Base-by-base conservation (phyloP, 129 eudicot genomes). In the Gnaphalium uliginosum region DNA sequence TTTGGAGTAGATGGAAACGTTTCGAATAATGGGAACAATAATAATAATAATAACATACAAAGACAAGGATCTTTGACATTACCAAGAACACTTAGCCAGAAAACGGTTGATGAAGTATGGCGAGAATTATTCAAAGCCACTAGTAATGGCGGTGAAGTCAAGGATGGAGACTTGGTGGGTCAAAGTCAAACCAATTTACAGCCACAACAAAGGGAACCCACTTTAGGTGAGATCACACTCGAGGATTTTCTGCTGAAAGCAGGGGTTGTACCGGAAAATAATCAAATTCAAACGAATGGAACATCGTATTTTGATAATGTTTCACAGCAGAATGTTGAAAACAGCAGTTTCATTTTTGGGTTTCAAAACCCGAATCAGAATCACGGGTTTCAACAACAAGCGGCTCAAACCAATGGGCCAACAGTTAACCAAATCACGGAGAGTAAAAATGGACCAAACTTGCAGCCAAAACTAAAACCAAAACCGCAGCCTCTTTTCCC, bases 71-170 rank as follows among this genome's bases (percentile, higher is more conserved):
- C 98, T 18, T 78, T 92, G 72, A 87, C 98, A 4, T 83, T 80
- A n/a, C 98, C 96, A 13, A 86, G 98, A 68, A 92, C 96, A 39
- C 90, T 92, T 43, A 89, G 96, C 77, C 93, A 88, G 84, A 92
- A 88, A 72, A 92, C 96, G 0, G 98, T 92, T 1, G 98, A 92
- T 79, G 94, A 92, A 73, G 98, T 92, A 14, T 92, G 96, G 98
- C 86, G 83, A 58, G 92, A 89, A 30, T 81, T 89, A 77, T 67
- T 84, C 17, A 85, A 86, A 72, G 87, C 75, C 69, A 82, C 57
- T 65, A 65, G 74, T 43, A 66, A 68, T 27, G 78, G 77, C 32
- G 86, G 77, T 57, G 87, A 82, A 30, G 56, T 58, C 5, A 88
- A 83, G 61, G 97, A 80, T 8, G 86, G 87, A 5, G 83, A 46